Percentiles rank a stretch among this genome's conserved stretches.
Conservation (phyloP, 345 rosid species). For the Xanthoceras sorbifolium region DNA sequence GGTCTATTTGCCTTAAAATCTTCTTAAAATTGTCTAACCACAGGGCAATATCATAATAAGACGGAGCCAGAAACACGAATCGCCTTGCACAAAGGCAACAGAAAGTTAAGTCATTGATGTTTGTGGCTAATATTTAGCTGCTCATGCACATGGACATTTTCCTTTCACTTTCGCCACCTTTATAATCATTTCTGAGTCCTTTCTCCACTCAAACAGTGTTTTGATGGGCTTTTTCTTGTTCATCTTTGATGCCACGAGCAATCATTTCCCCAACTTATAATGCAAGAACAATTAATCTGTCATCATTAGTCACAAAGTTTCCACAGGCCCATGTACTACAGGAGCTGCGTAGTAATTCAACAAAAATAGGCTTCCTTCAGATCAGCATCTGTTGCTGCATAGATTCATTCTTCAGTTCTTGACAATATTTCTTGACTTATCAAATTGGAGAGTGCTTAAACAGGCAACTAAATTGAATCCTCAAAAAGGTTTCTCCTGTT, state of each 20-base stretch:
- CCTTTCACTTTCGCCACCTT: not conserved
- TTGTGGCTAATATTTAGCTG: not conserved
- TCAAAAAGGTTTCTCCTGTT: not conserved
- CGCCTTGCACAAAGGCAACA: not conserved
- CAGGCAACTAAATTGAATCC: not conserved
- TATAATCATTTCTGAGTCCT: not conserved
- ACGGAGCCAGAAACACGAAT: not conserved
- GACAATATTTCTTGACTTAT: not conserved
- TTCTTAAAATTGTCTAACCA: not conserved
- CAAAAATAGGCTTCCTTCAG: not conserved
- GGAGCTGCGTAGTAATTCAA: not conserved
- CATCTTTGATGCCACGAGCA: too few relatives aligned
- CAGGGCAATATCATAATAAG: not conserved
- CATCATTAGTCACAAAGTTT: not conserved
- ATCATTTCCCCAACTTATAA: too few relatives aligned
- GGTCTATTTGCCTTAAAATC: not conserved
- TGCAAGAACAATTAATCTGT: not conserved
- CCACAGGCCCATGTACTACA: not conserved
- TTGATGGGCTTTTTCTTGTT: too few relatives aligned
- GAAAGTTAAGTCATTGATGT: not conserved
- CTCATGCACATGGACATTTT: not conserved
- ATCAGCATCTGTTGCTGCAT: not conserved
- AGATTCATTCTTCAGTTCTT: not conserved
- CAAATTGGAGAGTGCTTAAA: not conserved
- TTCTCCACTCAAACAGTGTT: too few relatives aligned